Evolutionary conservation across 495 filamentous ascomycete species (phyloP), one percentile per base, ranked within the genome.

Genomic region (Penicillium manginii): DNA sequence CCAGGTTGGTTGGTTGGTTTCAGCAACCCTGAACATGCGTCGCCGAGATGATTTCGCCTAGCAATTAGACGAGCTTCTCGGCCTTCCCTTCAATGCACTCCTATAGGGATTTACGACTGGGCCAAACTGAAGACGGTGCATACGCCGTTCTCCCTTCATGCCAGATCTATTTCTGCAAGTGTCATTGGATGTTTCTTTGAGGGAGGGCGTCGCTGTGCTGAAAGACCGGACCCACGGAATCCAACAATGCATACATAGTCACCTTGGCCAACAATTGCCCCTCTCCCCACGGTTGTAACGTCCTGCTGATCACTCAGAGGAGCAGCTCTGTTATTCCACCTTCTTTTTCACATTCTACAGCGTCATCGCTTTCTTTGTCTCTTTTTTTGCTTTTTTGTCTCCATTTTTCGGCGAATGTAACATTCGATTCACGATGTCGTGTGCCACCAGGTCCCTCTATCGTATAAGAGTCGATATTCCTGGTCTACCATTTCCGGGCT

Each of bases 391-490:
- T 43, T 43, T 43, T 48, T 49, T 40, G 35, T 15, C 29, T 59
- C 26, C 12, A 2, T 31, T 42, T 2, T 29, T 52, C 35, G 31
- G 50, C n/a, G 15, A 52, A 62, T 59, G 63, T 65, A 65, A 59
- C 59, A 53, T 55, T 56, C 45, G 23, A 50, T 17, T 39, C 51
- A 52, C 46, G 52, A 48, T 55, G 52, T 65, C 53, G 55, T 59
- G 63, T 62, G 59, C 59, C 63, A 65, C 58, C 50, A 46, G 26
- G 8, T 43, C 46, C 23, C 22, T 61, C 48, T 19, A 29, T 11
- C 23, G 51, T 69, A 67, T 67, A 69, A 67, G 57, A 67, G 39
- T 54, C 55, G 21, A 45, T 52, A 26, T 43, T 54, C 42, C 60
- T 53, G 42, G 39, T 49, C 53, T 37, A 23, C 42, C 15, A 29